These are phyloP conservation scores for Nicotiana obtusifolia DNA, from an alignment of 257 asterid species.

Conservation along the genomic window DNA sequence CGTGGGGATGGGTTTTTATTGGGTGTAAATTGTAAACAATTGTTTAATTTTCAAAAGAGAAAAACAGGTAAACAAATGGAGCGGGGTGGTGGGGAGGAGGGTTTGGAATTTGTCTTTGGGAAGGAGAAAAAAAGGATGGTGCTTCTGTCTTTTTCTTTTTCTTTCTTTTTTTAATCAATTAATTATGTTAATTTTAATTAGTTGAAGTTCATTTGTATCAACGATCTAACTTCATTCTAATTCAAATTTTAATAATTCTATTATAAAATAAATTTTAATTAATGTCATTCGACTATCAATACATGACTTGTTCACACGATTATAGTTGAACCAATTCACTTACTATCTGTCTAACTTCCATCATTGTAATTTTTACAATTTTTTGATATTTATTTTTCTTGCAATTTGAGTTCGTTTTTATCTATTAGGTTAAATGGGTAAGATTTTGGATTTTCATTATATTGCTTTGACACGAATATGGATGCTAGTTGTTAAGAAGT, in stretches of 20 bases:
- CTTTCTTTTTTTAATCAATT: neutral
- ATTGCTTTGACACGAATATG: neutral
- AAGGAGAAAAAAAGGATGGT: neutral
- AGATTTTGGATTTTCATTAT: neutral
- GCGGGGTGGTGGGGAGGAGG: slow-evolving; percentile 7
- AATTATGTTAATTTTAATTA: neutral
- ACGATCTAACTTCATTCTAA: neutral
- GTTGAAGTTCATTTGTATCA: neutral
- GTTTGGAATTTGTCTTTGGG: slow-evolving; percentile 6
- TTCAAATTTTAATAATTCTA: neutral
- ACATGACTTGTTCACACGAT: neutral
- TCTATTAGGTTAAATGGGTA: neutral
- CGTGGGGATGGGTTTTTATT: neutral
- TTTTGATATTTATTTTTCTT: neutral
- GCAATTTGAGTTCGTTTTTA: neutral
- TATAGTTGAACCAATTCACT: neutral
- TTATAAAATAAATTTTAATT: neutral
- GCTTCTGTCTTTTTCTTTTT: neutral
- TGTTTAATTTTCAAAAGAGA: neutral
- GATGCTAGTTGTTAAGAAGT: neutral
- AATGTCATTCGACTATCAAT: neutral
- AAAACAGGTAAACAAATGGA: neutral
- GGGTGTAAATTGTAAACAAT: neutral
- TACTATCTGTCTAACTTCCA: too few species aligned
- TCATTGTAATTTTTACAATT: too few species aligned